Evolutionary conservation across 345 rosid species (phyloP), one percentile per base, ranked within the genome.

Genomic region (Corchorus capsularis): DNA sequence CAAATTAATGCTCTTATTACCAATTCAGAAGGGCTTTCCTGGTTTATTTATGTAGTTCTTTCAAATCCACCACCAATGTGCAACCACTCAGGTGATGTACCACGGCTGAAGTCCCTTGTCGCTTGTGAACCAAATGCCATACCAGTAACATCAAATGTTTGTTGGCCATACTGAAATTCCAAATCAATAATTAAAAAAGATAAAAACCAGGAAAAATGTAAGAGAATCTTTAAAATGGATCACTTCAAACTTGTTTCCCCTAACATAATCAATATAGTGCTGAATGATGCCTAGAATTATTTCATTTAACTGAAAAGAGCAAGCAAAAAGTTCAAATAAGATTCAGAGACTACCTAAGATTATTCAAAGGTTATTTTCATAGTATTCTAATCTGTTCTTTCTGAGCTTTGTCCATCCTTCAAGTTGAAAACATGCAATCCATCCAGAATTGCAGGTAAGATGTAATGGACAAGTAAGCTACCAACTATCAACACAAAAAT

Each of bases 51-150:
- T 63, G 80, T 79, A 71, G 89, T 79, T 87, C 94, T 86, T 76
- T 85, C 91, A 75, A 92, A 89, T 70, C 94, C 85, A 60, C 94
- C 78, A 47, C 93, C 92, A 72, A 94, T 94, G 71, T 91, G 98
- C 89, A 94, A 82, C 98, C 96, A 94, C 71, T 94, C 94, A 0
- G 93, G 92, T 63, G 96, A 94, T 64, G 98, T 70, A 69, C 88
- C 88, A 3, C 83, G 87, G 54, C 82, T 77, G 79, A 83, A 91
- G 60, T 86, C 96, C 85, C 93, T 86, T 4, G 88, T 60, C 12
- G 91, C 83, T 83, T 89, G 97, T 2, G 92, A 80, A 64, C 85
- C 87, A 52, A 89, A 92, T 65, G 86, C 89, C 82, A 91, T 76
- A 39, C 86, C 92, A 17, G 81, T 66, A 64, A 85, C 47, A 64